phyloP scores from a whole-genome alignment of 306 rosid species.

The Begonia masoniana region DNA sequence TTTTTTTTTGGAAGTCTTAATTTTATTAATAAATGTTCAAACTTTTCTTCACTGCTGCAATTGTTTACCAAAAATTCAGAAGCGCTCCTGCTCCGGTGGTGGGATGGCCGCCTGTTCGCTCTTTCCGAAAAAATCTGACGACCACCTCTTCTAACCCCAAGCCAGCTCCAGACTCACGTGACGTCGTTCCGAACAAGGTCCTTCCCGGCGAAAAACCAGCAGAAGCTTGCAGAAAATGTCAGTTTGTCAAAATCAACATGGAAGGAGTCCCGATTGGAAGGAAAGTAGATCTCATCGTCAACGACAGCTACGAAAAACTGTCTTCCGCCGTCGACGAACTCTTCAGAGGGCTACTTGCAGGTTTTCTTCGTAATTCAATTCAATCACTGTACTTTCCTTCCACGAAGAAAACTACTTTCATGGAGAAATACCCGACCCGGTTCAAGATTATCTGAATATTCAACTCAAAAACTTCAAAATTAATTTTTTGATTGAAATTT shows the following conservation, averaged over 20 bases:
- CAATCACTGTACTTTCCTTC: too few species aligned
- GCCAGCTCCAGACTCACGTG: constrained; percentile 21
- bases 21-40: background rate
- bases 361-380: constrained; percentile 15
- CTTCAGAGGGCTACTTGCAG: constrained; percentile 69
- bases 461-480: too few species aligned
- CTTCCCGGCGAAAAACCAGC: constrained; percentile 16
- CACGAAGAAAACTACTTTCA: too few species aligned
- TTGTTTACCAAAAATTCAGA: constrained; percentile 22
- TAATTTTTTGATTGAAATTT: too few species aligned
- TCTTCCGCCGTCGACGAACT: constrained; percentile 69
- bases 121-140: constrained; percentile 64
- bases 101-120: constrained; percentile 98
- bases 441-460: too few species aligned
- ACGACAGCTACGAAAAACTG: constrained; percentile 60
- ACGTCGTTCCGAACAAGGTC: constrained; percentile 23
- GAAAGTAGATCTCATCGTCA: constrained; percentile 74
- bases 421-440: background rate
- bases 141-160: constrained; percentile 48
- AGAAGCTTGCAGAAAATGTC: constrained; percentile 25
- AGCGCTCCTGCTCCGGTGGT: constrained; percentile 70
- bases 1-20: too few species aligned
- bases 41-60: background rate
- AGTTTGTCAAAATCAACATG: constrained; percentile 91
- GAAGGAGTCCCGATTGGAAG: constrained; percentile 93